Conservation (phyloP, 2,329 filamentous ascomycete genomes). For the Massarina eburnea region DNA sequence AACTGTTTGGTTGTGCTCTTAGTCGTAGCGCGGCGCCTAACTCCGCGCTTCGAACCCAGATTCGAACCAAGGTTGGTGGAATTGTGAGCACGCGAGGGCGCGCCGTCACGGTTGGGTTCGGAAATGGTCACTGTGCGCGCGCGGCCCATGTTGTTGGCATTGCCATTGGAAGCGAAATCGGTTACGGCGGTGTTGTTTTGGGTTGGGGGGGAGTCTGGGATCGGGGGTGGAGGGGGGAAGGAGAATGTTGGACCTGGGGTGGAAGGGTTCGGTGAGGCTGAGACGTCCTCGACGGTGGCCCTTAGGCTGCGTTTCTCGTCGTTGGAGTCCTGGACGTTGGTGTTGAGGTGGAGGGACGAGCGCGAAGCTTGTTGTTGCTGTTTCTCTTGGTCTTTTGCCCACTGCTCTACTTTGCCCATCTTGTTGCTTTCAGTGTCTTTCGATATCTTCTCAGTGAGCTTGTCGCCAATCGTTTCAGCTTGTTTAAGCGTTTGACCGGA, state of each 20-base stretch:
- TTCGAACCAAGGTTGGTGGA: too few relatives aligned
- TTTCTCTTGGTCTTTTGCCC: constrained; percentile 44
- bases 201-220: constrained; percentile 23
- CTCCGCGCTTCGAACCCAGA: constrained; percentile 41
- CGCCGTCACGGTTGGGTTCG: constrained; percentile 23
- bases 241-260: constrained; percentile 27
- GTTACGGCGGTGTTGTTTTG: constrained; percentile 1
- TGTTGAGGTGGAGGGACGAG: constrained; percentile 21
- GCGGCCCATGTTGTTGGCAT: constrained; percentile 15
- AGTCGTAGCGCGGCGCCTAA: constrained; percentile 68
- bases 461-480: constrained; percentile 29
- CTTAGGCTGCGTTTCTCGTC: constrained; percentile 38
- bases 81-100: constrained; percentile 9
- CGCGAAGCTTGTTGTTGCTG: constrained; percentile 14
- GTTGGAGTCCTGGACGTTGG: constrained; percentile 12
- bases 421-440: constrained; percentile 20
- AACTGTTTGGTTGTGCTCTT: constrained; percentile 67
- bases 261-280: constrained; percentile 28
- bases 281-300: constrained; percentile 30
- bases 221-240: constrained; percentile 36
- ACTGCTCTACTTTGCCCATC: constrained; percentile 40
- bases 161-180: constrained; percentile 14
- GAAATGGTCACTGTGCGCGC: constrained; percentile 40
- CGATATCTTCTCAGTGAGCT: constrained; percentile 32
- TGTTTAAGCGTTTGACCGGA: constrained; percentile 27